These are phyloP conservation scores for Malbranchea zuffiana DNA, from an alignment of 2,329 filamentous ascomycete species.

Conservation along the genomic window DNA sequence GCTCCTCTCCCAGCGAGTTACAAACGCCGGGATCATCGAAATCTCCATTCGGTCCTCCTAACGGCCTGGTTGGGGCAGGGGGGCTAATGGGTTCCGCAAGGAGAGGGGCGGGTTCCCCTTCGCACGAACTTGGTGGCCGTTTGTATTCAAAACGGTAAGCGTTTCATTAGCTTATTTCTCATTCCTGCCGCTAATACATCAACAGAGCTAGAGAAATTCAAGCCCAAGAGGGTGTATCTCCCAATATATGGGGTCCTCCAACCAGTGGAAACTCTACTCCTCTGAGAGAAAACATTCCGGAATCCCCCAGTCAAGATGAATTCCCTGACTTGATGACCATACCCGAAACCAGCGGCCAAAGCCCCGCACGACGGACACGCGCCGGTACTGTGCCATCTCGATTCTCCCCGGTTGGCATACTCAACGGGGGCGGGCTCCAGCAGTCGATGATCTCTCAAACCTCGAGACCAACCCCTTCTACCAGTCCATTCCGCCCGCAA, in stretches of 20 bases:
- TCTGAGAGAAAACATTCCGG: slow-evolving; percentile 90
- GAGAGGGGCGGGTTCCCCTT: slow-evolving; percentile 90
- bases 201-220: slow-evolving; percentile 86
- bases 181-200: slow-evolving; percentile 6
- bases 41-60: slow-evolving; percentile 61
- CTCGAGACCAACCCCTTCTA: slow-evolving; percentile 73
- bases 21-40: slow-evolving; percentile 53
- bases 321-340: slow-evolving; percentile 81
- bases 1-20: slow-evolving; percentile 69
- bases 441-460: slow-evolving; percentile 59
- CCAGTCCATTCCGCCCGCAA: slow-evolving; percentile 71
- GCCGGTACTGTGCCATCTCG: slow-evolving; percentile 94
- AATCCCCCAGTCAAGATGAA: slow-evolving; percentile 83
- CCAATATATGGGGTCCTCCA: slow-evolving; percentile 80
- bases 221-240: slow-evolving; percentile 79
- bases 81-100: slow-evolving; percentile 47
- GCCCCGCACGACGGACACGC: slow-evolving; percentile 64
- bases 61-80: slow-evolving; percentile 45
- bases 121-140: slow-evolving; percentile 72
- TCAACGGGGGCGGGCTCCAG: slow-evolving; percentile 47
- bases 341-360: slow-evolving; percentile 53
- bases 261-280: slow-evolving; percentile 95
- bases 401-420: slow-evolving; percentile 66
- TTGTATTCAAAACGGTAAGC: slow-evolving; percentile 86
- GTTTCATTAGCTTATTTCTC: neutral